Base-by-base conservation (phyloP, 176 grass and related monocot genomes). In the Areca catechu region DNA sequence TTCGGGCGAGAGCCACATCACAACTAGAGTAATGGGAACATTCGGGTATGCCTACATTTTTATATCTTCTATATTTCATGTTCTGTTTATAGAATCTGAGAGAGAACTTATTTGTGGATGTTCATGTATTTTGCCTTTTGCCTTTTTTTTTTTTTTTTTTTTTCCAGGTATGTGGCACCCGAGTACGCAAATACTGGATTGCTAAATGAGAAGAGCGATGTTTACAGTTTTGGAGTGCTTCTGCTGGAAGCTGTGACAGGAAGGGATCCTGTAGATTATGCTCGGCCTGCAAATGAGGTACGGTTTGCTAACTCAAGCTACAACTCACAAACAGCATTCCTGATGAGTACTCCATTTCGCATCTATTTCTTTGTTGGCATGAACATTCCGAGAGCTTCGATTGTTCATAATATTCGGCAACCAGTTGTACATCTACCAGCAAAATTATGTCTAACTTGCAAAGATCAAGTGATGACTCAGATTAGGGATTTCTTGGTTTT, bases 21-120 rank as follows among this genome's bases (percentile, higher is more conserved):
- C 88, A 15, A 98, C 94, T 76, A 81, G 94, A 83, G 94, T 98
- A 43, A 98, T 98, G 93, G 93, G 93, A 55, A 98, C 93, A 66
- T 98, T 98, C 73, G 93, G 93, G 93, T 79, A 79, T 27, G 63
- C 20, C 47, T 85, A 74, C 61, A 53, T 5, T 54, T 20, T 57
- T 72, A 10, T 52, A 20, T 63, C 49, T 25, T 25, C 19, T 34
- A 60, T 17, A 55, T 34, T 20, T 9, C 5, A 43, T 7, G 10
- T 3, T 53, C 2, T 61, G 24, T 43, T 43, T 14, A 43, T 43
- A 12, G 34, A 43, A 43, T 9, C 20, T 54, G 24, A 19, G 19
- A 71, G 10, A 49, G 50, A 15, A 51, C 52, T 9, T 62, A 55
- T 56, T 27, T 61, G 55, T 15, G 24, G 22, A 59, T 30, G 10